Evolutionary conservation across 306 rosid genomes (phyloP).

Genomic region (Begonia loranthoides): DNA sequence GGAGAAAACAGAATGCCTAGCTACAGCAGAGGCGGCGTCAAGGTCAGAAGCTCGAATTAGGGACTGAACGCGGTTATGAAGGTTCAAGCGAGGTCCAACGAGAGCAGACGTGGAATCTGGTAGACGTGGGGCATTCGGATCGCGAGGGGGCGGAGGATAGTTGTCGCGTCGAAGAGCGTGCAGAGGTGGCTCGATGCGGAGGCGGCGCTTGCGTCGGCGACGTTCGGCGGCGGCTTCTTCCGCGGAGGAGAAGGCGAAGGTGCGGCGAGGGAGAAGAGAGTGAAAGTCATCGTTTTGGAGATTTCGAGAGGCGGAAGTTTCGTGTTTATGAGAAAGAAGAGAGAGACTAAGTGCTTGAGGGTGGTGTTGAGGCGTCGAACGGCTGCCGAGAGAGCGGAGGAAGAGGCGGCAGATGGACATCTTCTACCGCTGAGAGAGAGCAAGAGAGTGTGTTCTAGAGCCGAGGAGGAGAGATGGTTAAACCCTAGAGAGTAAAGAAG

Average conservation of each 20-base stretch:
- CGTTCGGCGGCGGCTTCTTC: constrained; percentile 96
- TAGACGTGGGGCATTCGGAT: constrained; percentile 81
- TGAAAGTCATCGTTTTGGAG: background rate
- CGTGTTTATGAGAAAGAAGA: constrained; percentile 3
- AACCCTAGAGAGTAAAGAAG: constrained; percentile 4
- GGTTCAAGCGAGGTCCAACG: constrained; percentile 72
- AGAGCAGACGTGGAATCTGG: constrained; percentile 80
- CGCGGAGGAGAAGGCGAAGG: constrained; percentile 75
- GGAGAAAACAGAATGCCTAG: constrained; percentile 80
- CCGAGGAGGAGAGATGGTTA: background rate
- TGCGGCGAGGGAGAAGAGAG: constrained; percentile 22
- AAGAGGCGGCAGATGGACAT: constrained; percentile 54
- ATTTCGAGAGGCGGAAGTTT: constrained; percentile 8
- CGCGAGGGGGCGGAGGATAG: constrained; percentile 31
- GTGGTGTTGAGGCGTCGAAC: constrained; percentile 5
- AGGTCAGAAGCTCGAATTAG: constrained; percentile 85
- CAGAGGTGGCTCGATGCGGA: constrained; percentile 87
- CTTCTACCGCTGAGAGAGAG: background rate
- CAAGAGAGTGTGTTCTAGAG: background rate
- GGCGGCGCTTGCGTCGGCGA: constrained; percentile 78
- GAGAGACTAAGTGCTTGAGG: constrained; percentile 6
- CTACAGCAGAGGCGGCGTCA: constrained; percentile 64
- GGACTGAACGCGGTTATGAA: constrained; percentile 89
- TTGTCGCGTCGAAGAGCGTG: constrained; percentile 69
- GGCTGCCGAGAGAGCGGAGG: constrained; percentile 44